Evolutionary conservation across 1,284 basidiomycete species (phyloP).

Genomic region (Rhodotorula glutinis): DNA sequence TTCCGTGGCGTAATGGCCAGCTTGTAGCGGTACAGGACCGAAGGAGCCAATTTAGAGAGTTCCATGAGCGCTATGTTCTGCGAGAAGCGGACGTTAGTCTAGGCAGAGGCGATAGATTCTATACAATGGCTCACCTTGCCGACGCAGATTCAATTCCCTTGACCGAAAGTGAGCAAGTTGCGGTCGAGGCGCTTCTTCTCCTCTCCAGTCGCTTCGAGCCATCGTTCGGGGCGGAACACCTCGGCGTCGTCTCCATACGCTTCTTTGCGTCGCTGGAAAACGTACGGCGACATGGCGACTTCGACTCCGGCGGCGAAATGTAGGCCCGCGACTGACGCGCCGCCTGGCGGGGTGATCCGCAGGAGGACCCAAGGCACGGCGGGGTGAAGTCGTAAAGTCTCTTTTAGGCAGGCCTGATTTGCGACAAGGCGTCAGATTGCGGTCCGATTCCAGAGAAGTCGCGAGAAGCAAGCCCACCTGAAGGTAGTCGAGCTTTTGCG

Average conservation of each 20-base stretch:
- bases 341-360: slow-evolving; percentile 43
- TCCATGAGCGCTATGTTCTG: slow-evolving; percentile 17
- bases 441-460: no score
- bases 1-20: slow-evolving; percentile 1
- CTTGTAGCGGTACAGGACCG: slow-evolving; percentile 6
- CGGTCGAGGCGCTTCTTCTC: not conserved
- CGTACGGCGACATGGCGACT: slow-evolving; percentile 10
- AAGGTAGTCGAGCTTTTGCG: slow-evolving; percentile 40
- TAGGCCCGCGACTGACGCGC: slow-evolving; percentile 42
- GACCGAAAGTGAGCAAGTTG: slow-evolving; percentile 9
- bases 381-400: slow-evolving; percentile 46
- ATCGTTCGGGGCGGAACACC: slow-evolving; percentile 1
- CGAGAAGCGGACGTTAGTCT: not conserved
- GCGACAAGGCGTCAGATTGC: not conserved
- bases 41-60: slow-evolving; percentile 10
- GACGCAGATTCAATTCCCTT: slow-evolving; percentile 7
- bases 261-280: not conserved
- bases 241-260: slow-evolving; percentile 1
- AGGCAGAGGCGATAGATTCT: not conserved
- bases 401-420: slow-evolving; percentile 46
- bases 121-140: slow-evolving; percentile 2
- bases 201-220: slow-evolving; percentile 9
- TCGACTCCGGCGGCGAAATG: slow-evolving; percentile 37
- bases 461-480: not conserved
- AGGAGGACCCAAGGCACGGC: slow-evolving; percentile 46